These are phyloP conservation scores for Exobasidium cylindrosporum DNA, from an alignment of 1,284 basidiomycete genomes.

Conservation along the genomic window DNA sequence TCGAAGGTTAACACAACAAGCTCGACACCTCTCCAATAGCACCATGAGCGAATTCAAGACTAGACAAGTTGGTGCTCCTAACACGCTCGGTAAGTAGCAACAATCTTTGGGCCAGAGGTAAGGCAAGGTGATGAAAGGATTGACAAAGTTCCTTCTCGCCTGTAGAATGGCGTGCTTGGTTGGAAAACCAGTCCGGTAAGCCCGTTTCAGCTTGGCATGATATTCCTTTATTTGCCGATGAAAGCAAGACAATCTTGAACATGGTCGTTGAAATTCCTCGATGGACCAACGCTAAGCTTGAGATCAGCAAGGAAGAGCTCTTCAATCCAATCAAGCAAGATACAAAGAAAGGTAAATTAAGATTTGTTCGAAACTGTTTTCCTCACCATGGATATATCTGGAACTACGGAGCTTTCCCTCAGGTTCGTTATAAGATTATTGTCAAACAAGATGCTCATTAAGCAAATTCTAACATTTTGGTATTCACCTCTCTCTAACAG, in stretches of 20 bases:
- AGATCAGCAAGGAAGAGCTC: slow-evolving; percentile 93
- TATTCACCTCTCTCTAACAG: slow-evolving; percentile 63
- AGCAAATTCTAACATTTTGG: too few relatives aligned
- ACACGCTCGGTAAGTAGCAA: slow-evolving; percentile 75
- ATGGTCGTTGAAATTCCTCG: slow-evolving; percentile 76
- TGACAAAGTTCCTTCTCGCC: background rate
- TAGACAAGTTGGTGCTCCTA: slow-evolving; percentile 78
- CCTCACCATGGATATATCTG: slow-evolving; percentile 86
- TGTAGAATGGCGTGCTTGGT: slow-evolving; percentile 86
- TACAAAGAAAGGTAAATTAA: slow-evolving; percentile 89
- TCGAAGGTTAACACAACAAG: slow-evolving; percentile 40
- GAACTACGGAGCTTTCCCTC: slow-evolving; percentile 73
- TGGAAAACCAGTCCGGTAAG: slow-evolving; percentile 62
- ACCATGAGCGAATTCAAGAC: slow-evolving; percentile 61
- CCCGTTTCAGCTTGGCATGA: slow-evolving; percentile 54
- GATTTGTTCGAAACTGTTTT: slow-evolving; percentile 99
- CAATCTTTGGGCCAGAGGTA: background rate
- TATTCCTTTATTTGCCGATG: slow-evolving; percentile 54
- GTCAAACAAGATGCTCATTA: too few relatives aligned
- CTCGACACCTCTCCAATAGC: slow-evolving; percentile 37
- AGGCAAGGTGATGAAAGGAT: background rate
- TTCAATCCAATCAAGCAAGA: slow-evolving; percentile 99
- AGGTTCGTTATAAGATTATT: slow-evolving; percentile 62
- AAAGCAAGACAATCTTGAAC: slow-evolving; percentile 64
- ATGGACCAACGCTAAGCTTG: slow-evolving; percentile 97